phyloP scores from a whole-genome alignment of 352 stramenopile genomes.

The Phytophthora aleatoria region DNA sequence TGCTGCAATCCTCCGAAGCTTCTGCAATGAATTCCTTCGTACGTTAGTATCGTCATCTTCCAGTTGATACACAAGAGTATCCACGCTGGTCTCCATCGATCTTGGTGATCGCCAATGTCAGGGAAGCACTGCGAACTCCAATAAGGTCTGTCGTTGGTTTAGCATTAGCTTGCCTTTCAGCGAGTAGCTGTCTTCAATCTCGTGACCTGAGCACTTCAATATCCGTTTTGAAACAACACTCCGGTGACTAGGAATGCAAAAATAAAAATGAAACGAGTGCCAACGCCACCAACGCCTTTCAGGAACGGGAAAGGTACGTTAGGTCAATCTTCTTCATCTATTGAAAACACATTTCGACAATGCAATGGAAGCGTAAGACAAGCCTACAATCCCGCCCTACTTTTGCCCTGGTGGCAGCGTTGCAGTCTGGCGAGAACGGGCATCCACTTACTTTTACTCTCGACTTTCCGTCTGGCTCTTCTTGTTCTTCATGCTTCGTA shows the following conservation, averaged over 20 bases:
- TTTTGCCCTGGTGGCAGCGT: constrained; percentile 10
- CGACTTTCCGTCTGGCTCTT: constrained; percentile 20
- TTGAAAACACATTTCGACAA: constrained; percentile 26
- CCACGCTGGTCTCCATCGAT: constrained; percentile 57
- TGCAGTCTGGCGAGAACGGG: constrained; percentile 15
- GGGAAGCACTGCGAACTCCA: constrained; percentile 20
- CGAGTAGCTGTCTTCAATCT: constrained; percentile 12
- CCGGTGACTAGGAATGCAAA: constrained; percentile 22
- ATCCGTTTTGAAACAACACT: constrained; percentile 35
- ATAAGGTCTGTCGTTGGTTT: constrained; percentile 10
- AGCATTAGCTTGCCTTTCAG: constrained; percentile 23
- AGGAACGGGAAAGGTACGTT: background rate
- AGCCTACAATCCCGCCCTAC: constrained; percentile 14
- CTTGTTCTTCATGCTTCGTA: constrained; percentile 25
- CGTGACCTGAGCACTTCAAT: constrained; percentile 9
- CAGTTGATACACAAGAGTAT: constrained; percentile 81
- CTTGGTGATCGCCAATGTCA: constrained; percentile 9
- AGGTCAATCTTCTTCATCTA: constrained; percentile 30
- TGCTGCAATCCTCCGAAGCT: constrained; percentile 67
- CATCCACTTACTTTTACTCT: constrained; percentile 31
- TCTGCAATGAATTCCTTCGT: constrained; percentile 57
- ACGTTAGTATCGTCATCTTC: constrained; percentile 70
- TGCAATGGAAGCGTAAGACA: constrained; percentile 13
- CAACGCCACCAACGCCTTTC: constrained; percentile 7
- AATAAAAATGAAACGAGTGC: constrained; percentile 30